Evolutionary conservation across 257 asterid genomes (phyloP), one percentile per base, ranked within the genome.

Genomic region (Solanum etuberosum): DNA sequence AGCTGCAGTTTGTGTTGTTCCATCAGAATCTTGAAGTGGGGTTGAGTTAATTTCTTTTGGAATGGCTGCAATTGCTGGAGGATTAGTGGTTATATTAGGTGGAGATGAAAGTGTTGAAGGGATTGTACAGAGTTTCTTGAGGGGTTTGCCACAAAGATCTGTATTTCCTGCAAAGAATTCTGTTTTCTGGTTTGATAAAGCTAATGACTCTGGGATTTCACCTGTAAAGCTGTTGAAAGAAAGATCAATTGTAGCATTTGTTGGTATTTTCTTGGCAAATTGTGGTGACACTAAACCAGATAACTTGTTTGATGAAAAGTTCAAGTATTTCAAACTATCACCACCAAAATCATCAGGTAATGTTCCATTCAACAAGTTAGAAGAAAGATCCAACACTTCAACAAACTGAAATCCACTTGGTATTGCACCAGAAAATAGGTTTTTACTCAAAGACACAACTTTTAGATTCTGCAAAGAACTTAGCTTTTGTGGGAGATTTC

Each of bases 51-150:
- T 87, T 27, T 93, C 92, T 87, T 92, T 91, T 2, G 99, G 99
- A 29, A 97, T 95, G 86, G 93, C 99, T 7, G 99, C 99, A 87
- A 97, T 95, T 13, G 99, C 99, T 4, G 98, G 94, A 34, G 98
- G 61, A 7, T 92, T 95, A 13, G 89, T 29, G 0, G 94, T 63
- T 21, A 72, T 81, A 57, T 92, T 93, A 2, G 95, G 95, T 14
- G 98, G 98, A n/a, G 76, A 72, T 9, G 98, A 92, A 6, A 93
- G 84, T 38, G 94, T 90, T 31, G 99, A 95, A 85, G 99, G 99
- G 31, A 93, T 54, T 3, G 91, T 59, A 70, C 99, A 97, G 1
- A 93, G 95, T 51, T 91, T 94, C 88, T 90, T 90, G 81, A 95
- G 89, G 42, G 97, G 96, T 16, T 93, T 93, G 27, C 99, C 99